These are phyloP conservation scores for Cytospora paraplurivora DNA, from an alignment of 2,329 filamentous ascomycete genomes.

Conservation along the genomic window DNA sequence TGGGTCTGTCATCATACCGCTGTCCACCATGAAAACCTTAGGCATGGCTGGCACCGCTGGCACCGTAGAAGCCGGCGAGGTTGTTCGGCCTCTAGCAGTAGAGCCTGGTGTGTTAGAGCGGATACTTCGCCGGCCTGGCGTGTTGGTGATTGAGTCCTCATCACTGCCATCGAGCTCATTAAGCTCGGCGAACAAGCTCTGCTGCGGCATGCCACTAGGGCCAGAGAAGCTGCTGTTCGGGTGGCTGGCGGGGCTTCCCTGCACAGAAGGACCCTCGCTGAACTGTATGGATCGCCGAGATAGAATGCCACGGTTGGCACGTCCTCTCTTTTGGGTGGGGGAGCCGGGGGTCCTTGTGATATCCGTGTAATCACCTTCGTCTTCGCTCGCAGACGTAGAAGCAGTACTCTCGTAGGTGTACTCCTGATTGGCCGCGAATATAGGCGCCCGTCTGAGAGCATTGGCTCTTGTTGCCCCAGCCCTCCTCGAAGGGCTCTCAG, in stretches of 20 bases:
- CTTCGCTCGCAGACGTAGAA: constrained; percentile 81
- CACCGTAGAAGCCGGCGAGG: constrained; percentile 43
- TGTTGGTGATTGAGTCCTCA: constrained; percentile 65
- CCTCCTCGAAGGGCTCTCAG: constrained; percentile 62
- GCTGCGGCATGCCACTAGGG: constrained; percentile 54
- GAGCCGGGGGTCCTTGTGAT: constrained; percentile 64
- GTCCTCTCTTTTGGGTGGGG: constrained; percentile 68
- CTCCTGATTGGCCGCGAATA: constrained; percentile 48
- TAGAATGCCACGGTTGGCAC: constrained; percentile 64
- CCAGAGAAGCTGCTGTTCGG: constrained; percentile 50
- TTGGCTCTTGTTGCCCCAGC: constrained; percentile 36
- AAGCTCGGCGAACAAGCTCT: constrained; percentile 90
- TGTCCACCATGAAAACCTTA: constrained; percentile 60
- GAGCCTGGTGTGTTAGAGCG: constrained; percentile 54
- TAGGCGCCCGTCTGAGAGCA: constrained; percentile 45
- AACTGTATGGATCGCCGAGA: constrained; percentile 61
- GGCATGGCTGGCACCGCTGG: constrained; percentile 54
- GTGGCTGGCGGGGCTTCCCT: constrained; percentile 62
- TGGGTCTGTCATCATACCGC: constrained; percentile 62
- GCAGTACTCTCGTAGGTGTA: constrained; percentile 83
- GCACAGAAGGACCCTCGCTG: constrained; percentile 60
- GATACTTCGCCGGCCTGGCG: constrained; percentile 53
- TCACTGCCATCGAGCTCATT: constrained; percentile 77
- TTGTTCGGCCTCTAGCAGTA: constrained; percentile 41
- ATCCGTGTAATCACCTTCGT: constrained; percentile 56